Evolutionary conservation across 2,329 filamentous ascomycete species (phyloP).

Genomic region (Arachnomyces sp.): DNA sequence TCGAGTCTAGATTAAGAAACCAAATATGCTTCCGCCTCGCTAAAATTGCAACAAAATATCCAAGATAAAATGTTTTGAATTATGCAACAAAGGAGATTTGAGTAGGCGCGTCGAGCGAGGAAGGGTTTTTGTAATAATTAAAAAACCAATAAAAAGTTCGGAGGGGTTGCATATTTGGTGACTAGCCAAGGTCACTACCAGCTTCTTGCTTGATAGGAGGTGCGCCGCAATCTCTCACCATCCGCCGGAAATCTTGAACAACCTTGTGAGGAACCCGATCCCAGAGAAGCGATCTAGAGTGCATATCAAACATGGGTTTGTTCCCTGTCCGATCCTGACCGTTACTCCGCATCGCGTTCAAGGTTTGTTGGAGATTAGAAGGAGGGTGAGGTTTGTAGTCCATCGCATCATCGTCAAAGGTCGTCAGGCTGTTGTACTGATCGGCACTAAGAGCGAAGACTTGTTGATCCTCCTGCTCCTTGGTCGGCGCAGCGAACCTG

Average conservation of each 20-base stretch:
- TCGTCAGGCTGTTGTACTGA: conserved; percentile 81
- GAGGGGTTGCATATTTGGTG: conserved; percentile 9
- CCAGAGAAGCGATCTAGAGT: conserved; percentile 87
- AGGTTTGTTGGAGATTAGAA: conserved; percentile 51
- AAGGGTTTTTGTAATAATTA: conserved; percentile 12
- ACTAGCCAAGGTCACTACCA: conserved; percentile 9
- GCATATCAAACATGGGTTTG: conserved; percentile 70
- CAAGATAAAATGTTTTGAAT: too few species aligned
- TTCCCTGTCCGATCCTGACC: conserved; percentile 51
- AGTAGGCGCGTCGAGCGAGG: conserved; percentile 4
- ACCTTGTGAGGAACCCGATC: conserved; percentile 89
- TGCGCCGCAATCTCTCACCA: conserved; percentile 66
- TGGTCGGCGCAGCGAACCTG: conserved; percentile 64
- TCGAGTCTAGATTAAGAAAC: too few species aligned
- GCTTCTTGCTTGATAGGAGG: conserved; percentile 26
- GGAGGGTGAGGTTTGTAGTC: conserved; percentile 34
- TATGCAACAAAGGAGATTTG: conserved; percentile 5
- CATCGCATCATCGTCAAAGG: conserved; percentile 48
- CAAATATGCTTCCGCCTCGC: too few species aligned
- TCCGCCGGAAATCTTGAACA: conserved; percentile 83
- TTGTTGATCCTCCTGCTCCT: conserved; percentile 81
- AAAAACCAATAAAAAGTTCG: conserved; percentile 11
- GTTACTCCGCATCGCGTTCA: conserved; percentile 67
- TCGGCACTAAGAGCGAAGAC: conserved; percentile 77
- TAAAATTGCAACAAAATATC: too few species aligned